Percentiles rank a stretch among this genome's conserved stretches.
These are phyloP conservation scores for Turritis glabra DNA, from an alignment of 345 rosid genomes.

Conservation along the genomic window DNA sequence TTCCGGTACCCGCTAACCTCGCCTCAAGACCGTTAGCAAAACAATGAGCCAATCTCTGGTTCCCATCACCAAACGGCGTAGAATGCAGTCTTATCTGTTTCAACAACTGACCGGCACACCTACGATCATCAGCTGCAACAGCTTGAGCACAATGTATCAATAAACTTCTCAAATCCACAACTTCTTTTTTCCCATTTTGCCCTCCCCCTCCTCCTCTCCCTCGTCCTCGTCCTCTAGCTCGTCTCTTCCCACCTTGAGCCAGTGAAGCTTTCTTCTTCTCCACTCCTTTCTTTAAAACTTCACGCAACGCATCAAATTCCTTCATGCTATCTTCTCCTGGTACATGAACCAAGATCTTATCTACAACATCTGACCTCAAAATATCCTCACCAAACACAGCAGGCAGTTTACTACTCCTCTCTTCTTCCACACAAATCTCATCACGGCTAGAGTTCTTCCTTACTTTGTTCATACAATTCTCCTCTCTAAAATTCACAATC, in stretches of 20 bases:
- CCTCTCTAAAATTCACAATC: conserved; percentile 44
- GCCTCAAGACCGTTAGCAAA: conserved; percentile 88
- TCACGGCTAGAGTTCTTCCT: conserved; percentile 56
- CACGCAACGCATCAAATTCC: conserved; percentile 54
- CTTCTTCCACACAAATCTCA: conserved; percentile 57
- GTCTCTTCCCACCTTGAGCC: conserved; percentile 34
- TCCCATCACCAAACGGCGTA: conserved; percentile 81
- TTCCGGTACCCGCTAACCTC: conserved; percentile 73
- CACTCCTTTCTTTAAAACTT: conserved; percentile 55
- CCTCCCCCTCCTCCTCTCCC: conserved; percentile 53
- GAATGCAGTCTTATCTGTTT: conserved; percentile 82
- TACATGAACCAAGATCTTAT: conserved; percentile 60
- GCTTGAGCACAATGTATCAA: conserved; percentile 85
- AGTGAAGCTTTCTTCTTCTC: conserved; percentile 42
- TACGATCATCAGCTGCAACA: conserved; percentile 68
- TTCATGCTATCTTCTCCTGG: conserved; percentile 37
- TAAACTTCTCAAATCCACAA: conserved; percentile 80
- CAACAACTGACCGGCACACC: conserved; percentile 65
- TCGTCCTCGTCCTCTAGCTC: conserved; percentile 49
- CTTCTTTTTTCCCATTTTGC: conserved; percentile 58
- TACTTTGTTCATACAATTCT: conserved; percentile 39
- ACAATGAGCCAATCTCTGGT: conserved; percentile 83
- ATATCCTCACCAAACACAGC: conserved; percentile 62
- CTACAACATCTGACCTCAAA: conserved; percentile 65
- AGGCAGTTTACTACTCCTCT: conserved; percentile 67